Base-by-base conservation (phyloP, 2,329 filamentous ascomycete species). In the Penicillium rolfsii region DNA sequence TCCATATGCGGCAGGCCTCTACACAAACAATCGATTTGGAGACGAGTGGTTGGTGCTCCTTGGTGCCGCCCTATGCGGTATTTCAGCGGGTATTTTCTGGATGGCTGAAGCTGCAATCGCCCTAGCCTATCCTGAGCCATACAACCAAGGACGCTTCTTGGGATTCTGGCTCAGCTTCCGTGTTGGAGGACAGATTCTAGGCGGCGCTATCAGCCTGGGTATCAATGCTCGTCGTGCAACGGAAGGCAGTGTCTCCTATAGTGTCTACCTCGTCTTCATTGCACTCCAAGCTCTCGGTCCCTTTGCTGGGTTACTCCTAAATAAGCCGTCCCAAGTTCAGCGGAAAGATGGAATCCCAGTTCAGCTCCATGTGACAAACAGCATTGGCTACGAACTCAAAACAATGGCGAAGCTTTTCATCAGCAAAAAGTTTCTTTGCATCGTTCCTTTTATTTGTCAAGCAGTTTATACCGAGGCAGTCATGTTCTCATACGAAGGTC, bases 81-180 rank as follows among this genome's bases (percentile, higher is more conserved):
- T 91, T 35, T 88, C 86, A 0, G 89, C 89, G 0, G 89, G 89
- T 0, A 80, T 91, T 0, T 91, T 91, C 74, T 92, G 89, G 89
- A 87, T 87, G 81, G 85, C 89, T 0, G 89, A 92, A 74, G 87
- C 87, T 0, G 89, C 89, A 0, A 90, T 92, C 59, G 89, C 89
- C 0, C 84, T 91, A 22, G 82, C 86, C 0, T 92, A 92, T 64
- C 89, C 89, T 0, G 89, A 91, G 67, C 87, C 88, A 0, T 86
- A 85, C 70, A 89, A 89, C 52, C 83, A 85, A 56, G 88, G 87
- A 0, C 83, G 83, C 16, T 85, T 87, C 19, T 77, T 91, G 0
- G 89, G 88, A 0, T 87, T 89, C 69, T 92, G 89, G 89, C 80
- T 91, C 4, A 83, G 79, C 5, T 86, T 83, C 63, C 80, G 84